Evolutionary conservation across 2,329 filamentous ascomycete species (phyloP).

Genomic region (Sporothrix luriei): DNA sequence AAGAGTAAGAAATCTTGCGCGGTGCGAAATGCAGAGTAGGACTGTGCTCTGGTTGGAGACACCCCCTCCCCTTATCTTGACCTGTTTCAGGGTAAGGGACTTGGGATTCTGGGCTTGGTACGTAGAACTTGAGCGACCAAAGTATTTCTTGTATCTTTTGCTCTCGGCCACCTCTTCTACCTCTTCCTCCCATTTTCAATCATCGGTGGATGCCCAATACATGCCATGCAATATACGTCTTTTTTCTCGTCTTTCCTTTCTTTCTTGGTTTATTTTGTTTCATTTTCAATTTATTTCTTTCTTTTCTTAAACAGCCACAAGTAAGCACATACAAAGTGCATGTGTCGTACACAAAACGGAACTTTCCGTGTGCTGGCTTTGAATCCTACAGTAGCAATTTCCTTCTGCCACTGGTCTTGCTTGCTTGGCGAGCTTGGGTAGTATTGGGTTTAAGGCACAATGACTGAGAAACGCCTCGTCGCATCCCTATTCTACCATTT

Average conservation of each 20-base stretch:
- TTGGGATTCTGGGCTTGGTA: not conserved
- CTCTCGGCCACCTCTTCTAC: not conserved
- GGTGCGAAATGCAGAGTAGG: not conserved
- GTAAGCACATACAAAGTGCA: not conserved
- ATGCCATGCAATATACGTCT: not conserved
- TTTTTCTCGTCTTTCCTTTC: not conserved
- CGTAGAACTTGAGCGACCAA: not conserved
- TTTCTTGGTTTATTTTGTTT: not conserved
- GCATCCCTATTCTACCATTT: not conserved
- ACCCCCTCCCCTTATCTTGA: not conserved
- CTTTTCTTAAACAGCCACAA: not conserved
- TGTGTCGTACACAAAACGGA: slow-evolving; percentile 5
- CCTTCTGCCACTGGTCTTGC: not conserved
- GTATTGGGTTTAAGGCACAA: not conserved
- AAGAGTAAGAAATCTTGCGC: no score
- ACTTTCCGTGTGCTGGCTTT: not conserved
- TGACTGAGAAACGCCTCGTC: slow-evolving; percentile 8
- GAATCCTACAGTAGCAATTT: slow-evolving; percentile 1
- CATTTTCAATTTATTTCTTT: not conserved
- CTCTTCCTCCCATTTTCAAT: not conserved
- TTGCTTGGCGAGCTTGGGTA: not conserved
- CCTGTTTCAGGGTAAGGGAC: not conserved
- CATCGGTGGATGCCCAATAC: not conserved
- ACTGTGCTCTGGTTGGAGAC: slow-evolving; percentile 10
- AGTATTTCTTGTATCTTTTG: slow-evolving; percentile 16